phyloP scores from a whole-genome alignment of 306 rosid genomes.

The Medicago ruthenica region DNA sequence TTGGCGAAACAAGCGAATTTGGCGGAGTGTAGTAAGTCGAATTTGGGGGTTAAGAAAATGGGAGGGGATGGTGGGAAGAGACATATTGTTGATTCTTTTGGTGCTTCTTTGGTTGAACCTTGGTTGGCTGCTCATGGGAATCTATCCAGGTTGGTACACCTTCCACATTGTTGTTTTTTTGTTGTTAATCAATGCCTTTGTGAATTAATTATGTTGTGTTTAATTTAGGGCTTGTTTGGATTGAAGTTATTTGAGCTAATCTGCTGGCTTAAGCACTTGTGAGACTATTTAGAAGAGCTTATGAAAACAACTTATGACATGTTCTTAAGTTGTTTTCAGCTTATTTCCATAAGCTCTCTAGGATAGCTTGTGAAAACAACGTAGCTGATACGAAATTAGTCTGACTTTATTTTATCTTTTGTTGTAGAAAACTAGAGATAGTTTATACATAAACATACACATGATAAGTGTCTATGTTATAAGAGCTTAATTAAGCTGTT shows the following conservation, averaged over 20 bases:
- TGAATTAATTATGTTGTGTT: not conserved
- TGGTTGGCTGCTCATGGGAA: constrained; percentile 98
- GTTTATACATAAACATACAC: not conserved
- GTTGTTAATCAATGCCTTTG: not conserved
- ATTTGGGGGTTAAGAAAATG: constrained; percentile 65
- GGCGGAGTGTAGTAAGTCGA: constrained; percentile 81
- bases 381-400: not conserved
- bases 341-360: not conserved
- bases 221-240: not conserved
- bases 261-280: not conserved
- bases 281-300: not conserved
- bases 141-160: constrained; percentile 71
- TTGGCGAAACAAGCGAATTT: constrained; percentile 89
- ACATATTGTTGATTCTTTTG: constrained; percentile 79
- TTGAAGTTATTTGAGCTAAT: not conserved
- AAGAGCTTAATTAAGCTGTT: not conserved
- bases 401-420: not conserved
- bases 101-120: constrained; percentile 90
- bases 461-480: not conserved
- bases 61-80: constrained; percentile 50
- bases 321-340: not conserved
- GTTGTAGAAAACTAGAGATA: not conserved
- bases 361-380: not conserved
- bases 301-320: not conserved
- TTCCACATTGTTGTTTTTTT: constrained; percentile 12